These are phyloP conservation scores for Ogataea ramenticola DNA, from an alignment of 805 yeast genomes.

Conservation along the genomic window DNA sequence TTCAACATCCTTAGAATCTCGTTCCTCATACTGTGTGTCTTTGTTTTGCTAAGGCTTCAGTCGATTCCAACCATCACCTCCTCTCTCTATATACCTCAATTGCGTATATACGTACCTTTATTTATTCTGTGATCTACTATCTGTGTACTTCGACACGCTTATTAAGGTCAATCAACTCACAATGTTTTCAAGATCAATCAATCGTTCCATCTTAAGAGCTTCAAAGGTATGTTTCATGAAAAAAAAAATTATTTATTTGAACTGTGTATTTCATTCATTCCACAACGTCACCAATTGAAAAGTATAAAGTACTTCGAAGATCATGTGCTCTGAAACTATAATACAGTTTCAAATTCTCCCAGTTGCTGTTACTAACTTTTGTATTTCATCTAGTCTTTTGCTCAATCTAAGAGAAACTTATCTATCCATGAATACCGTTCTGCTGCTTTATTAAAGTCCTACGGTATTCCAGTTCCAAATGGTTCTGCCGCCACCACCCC, in stretches of 20 bases:
- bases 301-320: too few species aligned
- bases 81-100: too few species aligned
- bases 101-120: neutral
- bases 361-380: too few species aligned
- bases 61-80: too few species aligned
- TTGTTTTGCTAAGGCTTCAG: too few species aligned
- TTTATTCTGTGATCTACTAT: neutral
- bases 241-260: too few species aligned
- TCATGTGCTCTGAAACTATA: too few species aligned
- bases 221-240: neutral
- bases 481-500: conserved; percentile 91
- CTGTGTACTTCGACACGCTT: neutral
- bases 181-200: conserved; percentile 1
- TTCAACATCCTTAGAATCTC: too few species aligned
- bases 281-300: too few species aligned
- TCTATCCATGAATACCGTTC: conserved; percentile 96
- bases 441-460: conserved; percentile 71
- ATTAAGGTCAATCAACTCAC: neutral
- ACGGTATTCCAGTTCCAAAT: conserved; percentile 85
- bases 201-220: conserved; percentile 1
- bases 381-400: neutral
- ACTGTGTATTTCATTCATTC: neutral
- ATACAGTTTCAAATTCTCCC: too few species aligned
- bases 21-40: too few species aligned
- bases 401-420: conserved; percentile 46